Base-by-base conservation (phyloP, 306 rosid genomes). In the Fragaria nilgerrensis region DNA sequence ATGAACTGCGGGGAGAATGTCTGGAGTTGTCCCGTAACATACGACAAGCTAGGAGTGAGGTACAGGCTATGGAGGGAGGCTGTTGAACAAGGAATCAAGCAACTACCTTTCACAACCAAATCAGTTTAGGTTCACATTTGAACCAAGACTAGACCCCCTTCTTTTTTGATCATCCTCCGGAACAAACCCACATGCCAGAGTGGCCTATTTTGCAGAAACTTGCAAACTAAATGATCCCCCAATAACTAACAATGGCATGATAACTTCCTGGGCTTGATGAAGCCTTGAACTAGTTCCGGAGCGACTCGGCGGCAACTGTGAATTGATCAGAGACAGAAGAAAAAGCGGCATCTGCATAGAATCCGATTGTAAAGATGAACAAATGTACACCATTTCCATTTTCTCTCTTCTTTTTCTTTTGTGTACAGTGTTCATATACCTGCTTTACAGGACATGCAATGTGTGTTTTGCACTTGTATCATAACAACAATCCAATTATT, bases 31-130 rank as follows among this genome's bases (percentile, higher is more conserved):
- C 98, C 97, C 0, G 98, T 94, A 50, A 59, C 96, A 8, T 94
- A 91, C 59, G 98, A 94, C 89, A 94, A 91, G 86, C 89, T 94
- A 64, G 98, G 98, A 4, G 92, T 94, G 39, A 86, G 98, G 79
- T 91, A 94, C 52, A 91, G 97, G 78, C 74, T 87, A 70, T 93
- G 98, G 97, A 91, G 97, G 84, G 89, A 88, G 61, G 89, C 98
- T 6, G 90, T 90, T 82, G 96, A 93, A 50, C 53, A 68, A 70
- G 98, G 96, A 79, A 86, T 52, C 49, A 87, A 88, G 72, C 88
- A 86, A 78, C 69, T 87, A 68, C 94, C 98, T 23, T 94, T 85
- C 89, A 79, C 70, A 37, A 66, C 66, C 82, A 67, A 78, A 61
- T 58, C 90, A 44, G 23, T 32, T 48, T 82, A 77, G 78, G 74